A percentile compares a stretch with the other conserved stretches of the same genome.
These are phyloP conservation scores for Diplocarpon mali DNA, from an alignment of 2,329 filamentous ascomycete genomes.

Conservation along the genomic window DNA sequence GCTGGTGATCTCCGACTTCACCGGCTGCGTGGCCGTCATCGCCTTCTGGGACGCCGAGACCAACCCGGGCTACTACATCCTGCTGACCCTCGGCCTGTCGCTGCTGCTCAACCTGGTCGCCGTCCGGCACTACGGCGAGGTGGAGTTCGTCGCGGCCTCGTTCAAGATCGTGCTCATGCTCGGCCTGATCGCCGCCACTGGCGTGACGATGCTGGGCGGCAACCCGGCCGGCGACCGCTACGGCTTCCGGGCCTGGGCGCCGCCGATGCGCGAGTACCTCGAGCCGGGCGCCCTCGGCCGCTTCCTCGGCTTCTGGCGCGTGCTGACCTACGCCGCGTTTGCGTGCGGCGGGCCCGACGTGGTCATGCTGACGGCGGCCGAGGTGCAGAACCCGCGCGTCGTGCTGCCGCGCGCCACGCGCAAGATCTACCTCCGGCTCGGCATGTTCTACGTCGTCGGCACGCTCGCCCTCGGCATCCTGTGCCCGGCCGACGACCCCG, in stretches of 20 bases:
- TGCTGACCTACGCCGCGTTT: conserved; percentile 29
- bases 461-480: conserved; percentile 36
- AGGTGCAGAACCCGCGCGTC: conserved; percentile 38
- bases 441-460: conserved; percentile 40
- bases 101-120: conserved; percentile 11
- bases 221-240: conserved; percentile 38
- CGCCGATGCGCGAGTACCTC: conserved; percentile 55
- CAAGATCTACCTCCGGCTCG: conserved; percentile 41
- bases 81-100: conserved; percentile 25
- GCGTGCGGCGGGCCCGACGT: conserved; percentile 37
- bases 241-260: conserved; percentile 45
- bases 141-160: conserved; percentile 50
- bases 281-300: conserved; percentile 42
- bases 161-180: conserved; percentile 50
- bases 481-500: conserved; percentile 29
- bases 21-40: conserved; percentile 50
- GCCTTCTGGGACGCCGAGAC: conserved; percentile 41
- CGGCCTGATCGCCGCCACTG: conserved; percentile 42
- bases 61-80: conserved; percentile 34
- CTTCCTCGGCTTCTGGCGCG: conserved; percentile 38
- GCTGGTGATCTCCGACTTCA: conserved; percentile 49
- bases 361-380: conserved; percentile 41
- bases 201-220: conserved; percentile 47
- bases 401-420: conserved; percentile 38
- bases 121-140: conserved; percentile 41